A percentile compares a stretch with the other conserved stretches of the same genome.
Conservation (phyloP, 768 basidiomycete genomes). For the Suillus discolor region DNA sequence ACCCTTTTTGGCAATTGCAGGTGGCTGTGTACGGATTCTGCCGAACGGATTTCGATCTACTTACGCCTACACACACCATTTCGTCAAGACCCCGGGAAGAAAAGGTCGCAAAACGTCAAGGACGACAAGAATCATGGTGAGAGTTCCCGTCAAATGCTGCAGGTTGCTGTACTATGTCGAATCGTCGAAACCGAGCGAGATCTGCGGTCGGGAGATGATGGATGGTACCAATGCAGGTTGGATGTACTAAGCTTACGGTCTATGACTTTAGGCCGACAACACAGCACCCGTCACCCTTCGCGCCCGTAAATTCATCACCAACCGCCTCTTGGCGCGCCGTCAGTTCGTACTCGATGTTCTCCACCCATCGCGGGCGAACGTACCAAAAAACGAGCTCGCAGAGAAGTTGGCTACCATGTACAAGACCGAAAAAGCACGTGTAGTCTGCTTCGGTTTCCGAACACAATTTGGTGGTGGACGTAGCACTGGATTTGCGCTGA, state of each 20-base stretch:
- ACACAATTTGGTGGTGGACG: constrained; percentile 98
- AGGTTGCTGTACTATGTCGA: constrained; percentile 13
- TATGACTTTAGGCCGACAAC: constrained; percentile 61
- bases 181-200: constrained; percentile 12
- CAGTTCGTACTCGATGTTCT: constrained; percentile 96
- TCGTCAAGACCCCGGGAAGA: constrained; percentile 32
- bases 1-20: constrained; percentile 6
- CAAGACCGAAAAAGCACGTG: constrained; percentile 89
- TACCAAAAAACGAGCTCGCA: constrained; percentile 87
- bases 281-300: constrained; percentile 92
- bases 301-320: constrained; percentile 99
- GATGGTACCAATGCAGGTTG: constrained; percentile 24
- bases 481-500: constrained; percentile 95
- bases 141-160: constrained; percentile 23
- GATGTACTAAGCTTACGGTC: constrained; percentile 28
- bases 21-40: constrained; percentile 41
- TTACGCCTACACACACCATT: constrained; percentile 15
- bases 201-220: constrained; percentile 19
- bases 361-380: constrained; percentile 94
- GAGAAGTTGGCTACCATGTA: constrained; percentile 92
- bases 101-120: constrained; percentile 23
- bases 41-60: constrained; percentile 43
- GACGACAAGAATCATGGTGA: constrained; percentile 40
- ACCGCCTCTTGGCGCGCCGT: constrained; percentile 93
- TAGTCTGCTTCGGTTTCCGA: constrained; percentile 92